phyloP scores from a whole-genome alignment of 2,329 filamentous ascomycete genomes.

The Diaporthe capsici region DNA sequence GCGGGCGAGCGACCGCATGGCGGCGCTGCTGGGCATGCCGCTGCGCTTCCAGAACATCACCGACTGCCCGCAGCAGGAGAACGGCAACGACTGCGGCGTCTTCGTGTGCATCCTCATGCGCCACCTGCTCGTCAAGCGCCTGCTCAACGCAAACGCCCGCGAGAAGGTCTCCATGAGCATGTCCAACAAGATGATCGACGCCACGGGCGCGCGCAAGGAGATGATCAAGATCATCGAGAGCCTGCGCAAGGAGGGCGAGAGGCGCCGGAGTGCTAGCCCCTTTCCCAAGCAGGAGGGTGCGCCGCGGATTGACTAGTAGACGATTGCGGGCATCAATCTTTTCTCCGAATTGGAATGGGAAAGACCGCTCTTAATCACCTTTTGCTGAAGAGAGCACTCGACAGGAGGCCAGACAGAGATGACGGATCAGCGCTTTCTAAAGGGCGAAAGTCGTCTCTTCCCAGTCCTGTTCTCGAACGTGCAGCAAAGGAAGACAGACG shows the following conservation, averaged over 20 bases:
- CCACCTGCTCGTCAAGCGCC: slow-evolving; percentile 86
- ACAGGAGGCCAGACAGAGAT: too few species aligned
- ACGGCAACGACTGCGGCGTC: slow-evolving; percentile 93
- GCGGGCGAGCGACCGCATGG: slow-evolving; percentile 77
- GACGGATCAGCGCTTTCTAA: too few species aligned
- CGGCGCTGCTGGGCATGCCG: slow-evolving; percentile 74
- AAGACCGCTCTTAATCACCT: too few species aligned
- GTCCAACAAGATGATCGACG: slow-evolving; percentile 86
- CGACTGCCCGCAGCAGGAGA: slow-evolving; percentile 92
- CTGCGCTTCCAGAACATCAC: slow-evolving; percentile 85
- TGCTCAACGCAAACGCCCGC: slow-evolving; percentile 83
- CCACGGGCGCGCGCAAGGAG: slow-evolving; percentile 84
- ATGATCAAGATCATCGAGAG: slow-evolving; percentile 92
- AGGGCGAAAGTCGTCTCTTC: too few species aligned
- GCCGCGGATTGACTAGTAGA: slow-evolving; percentile 59
- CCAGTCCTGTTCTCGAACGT: too few species aligned
- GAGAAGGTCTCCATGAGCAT: slow-evolving; percentile 97
- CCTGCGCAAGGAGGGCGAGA: slow-evolving; percentile 88
- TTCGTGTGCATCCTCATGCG: slow-evolving; percentile 97
- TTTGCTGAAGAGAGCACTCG: too few species aligned
- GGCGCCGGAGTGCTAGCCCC: slow-evolving; percentile 67
- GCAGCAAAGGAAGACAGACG: too few species aligned
- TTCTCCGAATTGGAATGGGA: too few species aligned
- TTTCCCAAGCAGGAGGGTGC: slow-evolving; percentile 52
- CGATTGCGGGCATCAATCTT: too few species aligned